Conservation (phyloP, 148 eudicot genomes). For the Rhododendron williamsianum region DNA sequence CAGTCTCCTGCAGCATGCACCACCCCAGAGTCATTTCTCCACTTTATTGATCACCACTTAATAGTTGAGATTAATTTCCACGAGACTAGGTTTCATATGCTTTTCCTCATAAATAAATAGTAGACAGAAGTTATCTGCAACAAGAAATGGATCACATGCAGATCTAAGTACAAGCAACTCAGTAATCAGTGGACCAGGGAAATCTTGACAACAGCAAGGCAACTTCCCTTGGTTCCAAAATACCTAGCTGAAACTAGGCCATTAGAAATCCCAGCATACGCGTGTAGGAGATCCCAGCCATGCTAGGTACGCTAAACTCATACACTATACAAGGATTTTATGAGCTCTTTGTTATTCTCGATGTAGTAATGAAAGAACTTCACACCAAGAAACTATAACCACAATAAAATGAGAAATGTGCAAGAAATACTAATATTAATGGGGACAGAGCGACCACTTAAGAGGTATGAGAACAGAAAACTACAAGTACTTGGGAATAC, state of each 20-base stretch:
- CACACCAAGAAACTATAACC: background rate
- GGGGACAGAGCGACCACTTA: background rate
- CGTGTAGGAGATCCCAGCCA: background rate
- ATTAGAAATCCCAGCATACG: background rate
- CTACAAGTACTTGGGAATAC: slow-evolving; percentile 25
- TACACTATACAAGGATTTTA: background rate
- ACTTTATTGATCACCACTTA: background rate
- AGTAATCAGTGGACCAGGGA: background rate
- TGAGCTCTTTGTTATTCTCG: background rate
- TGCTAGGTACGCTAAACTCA: background rate
- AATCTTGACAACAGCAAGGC: background rate
- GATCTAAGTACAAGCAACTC: background rate
- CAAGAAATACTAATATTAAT: background rate
- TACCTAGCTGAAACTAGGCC: background rate
- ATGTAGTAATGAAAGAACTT: background rate
- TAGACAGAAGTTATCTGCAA: background rate
- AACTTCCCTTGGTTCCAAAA: background rate
- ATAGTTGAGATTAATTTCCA: background rate
- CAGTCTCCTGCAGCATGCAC: background rate
- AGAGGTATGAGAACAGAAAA: background rate
- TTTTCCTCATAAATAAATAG: background rate
- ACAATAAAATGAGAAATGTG: background rate
- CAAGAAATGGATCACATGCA: background rate
- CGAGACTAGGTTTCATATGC: background rate
- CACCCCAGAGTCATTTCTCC: background rate